phyloP scores from a whole-genome alignment of 331 rosid genomes.

The Arachis monticola region DNA sequence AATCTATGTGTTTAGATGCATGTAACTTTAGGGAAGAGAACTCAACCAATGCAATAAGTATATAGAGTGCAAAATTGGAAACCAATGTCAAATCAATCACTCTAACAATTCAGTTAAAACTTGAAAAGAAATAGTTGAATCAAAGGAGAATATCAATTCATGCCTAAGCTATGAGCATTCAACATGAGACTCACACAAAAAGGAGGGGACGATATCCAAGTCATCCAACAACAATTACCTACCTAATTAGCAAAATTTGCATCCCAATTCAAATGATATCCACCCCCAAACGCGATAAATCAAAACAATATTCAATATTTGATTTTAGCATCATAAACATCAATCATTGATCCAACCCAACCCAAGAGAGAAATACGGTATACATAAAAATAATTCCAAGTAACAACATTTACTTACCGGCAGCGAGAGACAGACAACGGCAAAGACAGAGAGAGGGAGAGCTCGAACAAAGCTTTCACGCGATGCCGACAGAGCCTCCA shows the following conservation, averaged over 20 bases:
- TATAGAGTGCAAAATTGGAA: neutral
- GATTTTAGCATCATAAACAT: constrained; percentile 2
- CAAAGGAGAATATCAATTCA: neutral
- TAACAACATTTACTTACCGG: neutral
- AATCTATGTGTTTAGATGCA: constrained; percentile 29
- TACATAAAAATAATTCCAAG: neutral
- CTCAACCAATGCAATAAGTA: constrained; percentile 5
- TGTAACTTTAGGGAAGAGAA: constrained; percentile 3
- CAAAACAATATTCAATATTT: neutral
- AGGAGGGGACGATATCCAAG: neutral
- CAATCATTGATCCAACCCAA: constrained; percentile 6
- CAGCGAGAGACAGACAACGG: too few relatives aligned
- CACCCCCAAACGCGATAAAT: constrained; percentile 14
- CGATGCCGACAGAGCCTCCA: too few relatives aligned
- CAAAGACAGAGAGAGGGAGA: too few relatives aligned
- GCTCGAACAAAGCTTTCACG: too few relatives aligned
- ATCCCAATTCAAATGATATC: constrained; percentile 12
- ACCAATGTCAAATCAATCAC: neutral
- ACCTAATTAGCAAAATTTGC: constrained; percentile 1
- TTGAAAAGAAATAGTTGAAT: neutral
- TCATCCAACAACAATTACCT: neutral
- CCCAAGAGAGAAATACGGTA: neutral
- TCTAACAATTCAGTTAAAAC: neutral
- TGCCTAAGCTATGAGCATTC: neutral
- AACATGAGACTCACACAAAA: neutral